A percentile compares a stretch with the other conserved stretches of the same genome.
phyloP scores from a whole-genome alignment of 805 yeast genomes.

The Saturnispora zaruensis region DNA sequence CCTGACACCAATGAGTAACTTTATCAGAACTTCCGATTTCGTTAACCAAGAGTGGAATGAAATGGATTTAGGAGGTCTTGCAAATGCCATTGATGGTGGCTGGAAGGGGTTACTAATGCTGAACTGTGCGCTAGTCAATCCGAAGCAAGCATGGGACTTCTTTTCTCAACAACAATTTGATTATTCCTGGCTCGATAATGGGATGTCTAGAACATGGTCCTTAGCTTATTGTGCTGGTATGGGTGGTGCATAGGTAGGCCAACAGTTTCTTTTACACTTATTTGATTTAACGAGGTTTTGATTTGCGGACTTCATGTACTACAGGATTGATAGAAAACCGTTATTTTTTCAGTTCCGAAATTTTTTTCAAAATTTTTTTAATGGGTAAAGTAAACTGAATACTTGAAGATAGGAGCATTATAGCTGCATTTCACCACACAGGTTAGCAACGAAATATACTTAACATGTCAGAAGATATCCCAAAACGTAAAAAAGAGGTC shows the following conservation, averaged over 20 bases:
- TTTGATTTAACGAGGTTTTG: not conserved
- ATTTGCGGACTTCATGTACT: not conserved
- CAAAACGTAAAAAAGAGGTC: slow-evolving; percentile 17
- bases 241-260: slow-evolving; percentile 18
- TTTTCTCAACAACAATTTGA: slow-evolving; percentile 30
- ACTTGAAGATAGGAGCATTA: not conserved
- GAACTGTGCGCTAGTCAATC: slow-evolving; percentile 39
- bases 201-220: slow-evolving; percentile 57
- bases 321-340: not conserved
- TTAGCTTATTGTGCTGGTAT: slow-evolving; percentile 51
- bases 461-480: not conserved
- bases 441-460: not conserved
- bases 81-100: slow-evolving; percentile 38
- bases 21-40: slow-evolving; percentile 43
- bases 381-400: not conserved
- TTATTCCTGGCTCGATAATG: slow-evolving; percentile 43
- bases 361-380: not conserved
- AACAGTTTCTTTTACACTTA: not conserved
- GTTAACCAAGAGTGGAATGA: slow-evolving; percentile 39
- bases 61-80: slow-evolving; percentile 26
- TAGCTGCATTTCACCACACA: not conserved
- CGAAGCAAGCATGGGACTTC: slow-evolving; percentile 33
- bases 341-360: not conserved
- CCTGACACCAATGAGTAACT: slow-evolving; percentile 52
- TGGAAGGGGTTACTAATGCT: slow-evolving; percentile 55